Evolutionary conservation across 164 flowering plant species (phyloP).

Genomic region (Kingdonia uniflora): DNA sequence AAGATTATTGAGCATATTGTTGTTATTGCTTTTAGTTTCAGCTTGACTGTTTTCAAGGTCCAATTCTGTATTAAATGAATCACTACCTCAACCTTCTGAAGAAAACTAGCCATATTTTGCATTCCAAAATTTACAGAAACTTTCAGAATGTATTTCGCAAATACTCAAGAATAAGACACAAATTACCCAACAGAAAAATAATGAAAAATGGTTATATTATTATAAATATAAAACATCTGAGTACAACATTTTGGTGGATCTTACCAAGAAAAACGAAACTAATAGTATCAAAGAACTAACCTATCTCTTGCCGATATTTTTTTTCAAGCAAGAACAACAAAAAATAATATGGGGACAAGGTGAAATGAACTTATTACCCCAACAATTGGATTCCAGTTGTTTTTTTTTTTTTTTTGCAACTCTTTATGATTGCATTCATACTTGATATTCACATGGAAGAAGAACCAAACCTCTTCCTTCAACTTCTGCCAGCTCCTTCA

Average conservation of each 20-base stretch:
- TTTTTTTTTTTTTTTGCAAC: background rate
- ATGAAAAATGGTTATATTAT: background rate
- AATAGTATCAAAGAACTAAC: background rate
- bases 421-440: conserved; percentile 6
- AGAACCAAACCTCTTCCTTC: background rate
- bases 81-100: background rate
- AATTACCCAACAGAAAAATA: no score
- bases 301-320: background rate
- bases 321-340: conserved; percentile 1
- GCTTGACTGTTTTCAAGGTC: conserved; percentile 2
- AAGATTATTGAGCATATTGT: conserved; percentile 25
- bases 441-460: background rate
- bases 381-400: background rate
- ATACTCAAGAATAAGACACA: background rate
- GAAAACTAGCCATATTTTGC: background rate
- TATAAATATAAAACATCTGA: background rate
- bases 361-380: background rate
- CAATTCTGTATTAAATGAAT: background rate
- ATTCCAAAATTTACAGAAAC: background rate
- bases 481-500: background rate
- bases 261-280: background rate
- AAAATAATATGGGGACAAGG: conserved; percentile 1
- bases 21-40: conserved; percentile 16
- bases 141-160: background rate
- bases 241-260: conserved; percentile 1